Percentiles rank a stretch among this genome's conserved stretches.
Evolutionary conservation across 352 stramenopile genomes (phyloP).

Genomic region (Phytopythium delawarense): DNA sequence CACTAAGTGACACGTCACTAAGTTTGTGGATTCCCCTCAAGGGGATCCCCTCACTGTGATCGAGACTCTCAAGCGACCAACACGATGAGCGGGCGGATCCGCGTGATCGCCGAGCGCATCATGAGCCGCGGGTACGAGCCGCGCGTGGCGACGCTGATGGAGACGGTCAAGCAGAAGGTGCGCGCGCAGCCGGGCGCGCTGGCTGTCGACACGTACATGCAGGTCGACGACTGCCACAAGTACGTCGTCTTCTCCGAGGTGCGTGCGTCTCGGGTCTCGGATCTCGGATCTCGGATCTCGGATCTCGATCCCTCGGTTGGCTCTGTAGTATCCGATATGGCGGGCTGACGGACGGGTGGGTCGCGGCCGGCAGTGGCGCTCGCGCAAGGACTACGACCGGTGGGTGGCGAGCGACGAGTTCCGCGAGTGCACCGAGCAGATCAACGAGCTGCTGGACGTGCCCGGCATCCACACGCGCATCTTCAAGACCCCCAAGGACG

Average conservation of each 20-base stretch:
- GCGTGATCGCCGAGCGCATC: conserved; percentile 83
- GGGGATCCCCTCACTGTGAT: too few species aligned
- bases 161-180: conserved; percentile 81
- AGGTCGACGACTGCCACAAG: conserved; percentile 79
- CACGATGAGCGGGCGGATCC: conserved; percentile 43
- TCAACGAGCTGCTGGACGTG: conserved; percentile 84
- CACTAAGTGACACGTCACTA: too few species aligned
- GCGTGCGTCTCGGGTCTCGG: conserved; percentile 17
- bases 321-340: neutral
- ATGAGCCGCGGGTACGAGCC: conserved; percentile 87
- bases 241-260: conserved; percentile 89
- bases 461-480: conserved; percentile 78
- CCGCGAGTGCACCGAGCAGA: conserved; percentile 69
- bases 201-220: conserved; percentile 72
- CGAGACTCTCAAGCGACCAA: too few species aligned
- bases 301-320: neutral
- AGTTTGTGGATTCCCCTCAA: too few species aligned
- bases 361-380: conserved; percentile 48
- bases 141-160: conserved; percentile 79
- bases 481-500: conserved; percentile 72
- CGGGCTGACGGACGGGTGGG: neutral
- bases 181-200: conserved; percentile 68
- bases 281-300: too few species aligned
- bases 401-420: conserved; percentile 79
- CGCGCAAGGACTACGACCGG: conserved; percentile 73